Conservation (phyloP, 78 protist species). For the Isochrysis galbana region DNA sequence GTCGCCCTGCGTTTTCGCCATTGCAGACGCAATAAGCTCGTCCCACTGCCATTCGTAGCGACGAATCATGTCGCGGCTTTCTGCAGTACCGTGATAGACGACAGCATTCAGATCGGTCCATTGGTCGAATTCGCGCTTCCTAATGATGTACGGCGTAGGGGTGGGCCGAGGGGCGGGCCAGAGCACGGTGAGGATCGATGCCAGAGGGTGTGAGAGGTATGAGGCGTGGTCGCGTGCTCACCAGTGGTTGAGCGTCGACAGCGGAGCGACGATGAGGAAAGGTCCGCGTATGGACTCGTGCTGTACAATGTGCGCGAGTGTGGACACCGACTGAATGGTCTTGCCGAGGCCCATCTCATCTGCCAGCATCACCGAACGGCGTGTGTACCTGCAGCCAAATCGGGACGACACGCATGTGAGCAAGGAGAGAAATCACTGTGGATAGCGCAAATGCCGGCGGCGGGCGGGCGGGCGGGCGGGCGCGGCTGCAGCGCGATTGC, state of each 20-base stretch:
- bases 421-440: background rate
- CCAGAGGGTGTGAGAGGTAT: background rate
- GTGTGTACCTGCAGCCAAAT: background rate
- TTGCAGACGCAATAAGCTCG: background rate
- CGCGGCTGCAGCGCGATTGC: too few relatives aligned
- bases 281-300: constrained; percentile 44
- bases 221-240: background rate
- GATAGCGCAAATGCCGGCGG: background rate
- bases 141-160: too few relatives aligned
- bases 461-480: too few relatives aligned
- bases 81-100: constrained; percentile 40
- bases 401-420: background rate
- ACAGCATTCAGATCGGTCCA: constrained; percentile 37
- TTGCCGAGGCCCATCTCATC: constrained; percentile 67
- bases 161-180: too few relatives aligned
- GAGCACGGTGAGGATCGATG: too few relatives aligned
- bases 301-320: background rate
- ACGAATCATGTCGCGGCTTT: background rate
- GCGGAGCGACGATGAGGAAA: constrained; percentile 50
- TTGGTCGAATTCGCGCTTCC: constrained; percentile 41
- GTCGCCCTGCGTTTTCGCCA: background rate
- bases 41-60: background rate
- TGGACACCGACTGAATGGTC: constrained; percentile 37
- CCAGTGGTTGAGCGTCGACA: constrained; percentile 11
- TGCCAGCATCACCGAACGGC: constrained; percentile 38